Evolutionary conservation across 2,329 filamentous ascomycete species (phyloP).

Genomic region (Colletotrichum sublineola): DNA sequence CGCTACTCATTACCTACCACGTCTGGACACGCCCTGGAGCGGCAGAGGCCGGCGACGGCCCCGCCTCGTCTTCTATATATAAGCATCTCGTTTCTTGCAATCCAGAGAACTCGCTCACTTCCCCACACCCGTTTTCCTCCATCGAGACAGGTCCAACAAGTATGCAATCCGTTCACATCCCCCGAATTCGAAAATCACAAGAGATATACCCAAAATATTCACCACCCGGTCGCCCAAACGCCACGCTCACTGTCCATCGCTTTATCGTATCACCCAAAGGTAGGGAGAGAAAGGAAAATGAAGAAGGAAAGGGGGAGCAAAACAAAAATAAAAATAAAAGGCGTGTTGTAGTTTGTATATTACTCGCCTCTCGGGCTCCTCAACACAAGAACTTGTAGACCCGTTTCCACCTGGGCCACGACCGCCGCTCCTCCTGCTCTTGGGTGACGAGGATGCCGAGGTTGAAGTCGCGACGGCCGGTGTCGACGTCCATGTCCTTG

Average conservation of each 20-base stretch:
- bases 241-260: constrained; percentile 15
- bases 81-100: neutral
- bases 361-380: constrained; percentile 16
- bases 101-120: neutral
- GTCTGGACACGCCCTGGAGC: neutral
- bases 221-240: neutral
- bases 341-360: neutral
- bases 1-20: too few relatives aligned
- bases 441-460: constrained; percentile 82
- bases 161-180: neutral
- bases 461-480: constrained; percentile 88
- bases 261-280: neutral
- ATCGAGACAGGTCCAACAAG: neutral
- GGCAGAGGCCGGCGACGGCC: neutral
- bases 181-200: neutral
- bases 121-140: neutral
- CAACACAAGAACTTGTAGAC: constrained; percentile 81
- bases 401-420: constrained; percentile 84
- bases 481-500: constrained; percentile 87
- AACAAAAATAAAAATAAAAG: neutral
- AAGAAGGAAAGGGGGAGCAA: neutral
- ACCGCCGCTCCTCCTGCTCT: constrained; percentile 79
- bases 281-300: neutral
- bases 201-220: neutral
- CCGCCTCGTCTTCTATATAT: neutral